A percentile compares a stretch with the other conserved stretches of the same genome.
Evolutionary conservation across 139 green algal species (phyloP).

Genomic region (Tetraselmis striata): DNA sequence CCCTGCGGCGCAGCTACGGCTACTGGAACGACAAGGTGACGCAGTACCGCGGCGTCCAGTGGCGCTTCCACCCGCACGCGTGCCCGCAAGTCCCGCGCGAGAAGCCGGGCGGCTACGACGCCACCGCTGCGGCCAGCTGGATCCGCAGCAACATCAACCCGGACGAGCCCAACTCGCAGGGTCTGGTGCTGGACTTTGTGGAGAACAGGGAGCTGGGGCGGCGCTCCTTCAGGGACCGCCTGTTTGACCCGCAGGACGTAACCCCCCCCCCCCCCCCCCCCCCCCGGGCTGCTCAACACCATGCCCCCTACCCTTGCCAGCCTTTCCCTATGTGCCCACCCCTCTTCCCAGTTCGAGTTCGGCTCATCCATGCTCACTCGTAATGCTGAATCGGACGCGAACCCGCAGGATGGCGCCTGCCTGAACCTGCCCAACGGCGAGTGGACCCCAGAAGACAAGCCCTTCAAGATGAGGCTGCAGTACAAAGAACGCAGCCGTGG

Average conservation of each 20-base stretch:
- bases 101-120: background rate
- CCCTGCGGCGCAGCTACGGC: background rate
- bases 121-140: background rate
- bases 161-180: background rate
- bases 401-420: background rate
- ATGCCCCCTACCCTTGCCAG: background rate
- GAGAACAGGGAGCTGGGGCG: background rate
- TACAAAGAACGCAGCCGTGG: background rate
- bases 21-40: background rate
- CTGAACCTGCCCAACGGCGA: background rate
- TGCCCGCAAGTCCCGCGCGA: background rate
- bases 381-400: background rate
- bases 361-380: too few species aligned
- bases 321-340: background rate
- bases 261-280: background rate
- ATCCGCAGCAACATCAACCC: background rate
- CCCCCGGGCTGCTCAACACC: background rate
- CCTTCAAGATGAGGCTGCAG: background rate
- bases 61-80: background rate
- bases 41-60: background rate
- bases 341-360: background rate
- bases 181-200: background rate
- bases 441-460: background rate
- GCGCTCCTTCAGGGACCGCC: background rate
- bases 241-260: background rate